Conservation (phyloP, 1,139 yeast genomes). For the Kodamaea sp. region DNA sequence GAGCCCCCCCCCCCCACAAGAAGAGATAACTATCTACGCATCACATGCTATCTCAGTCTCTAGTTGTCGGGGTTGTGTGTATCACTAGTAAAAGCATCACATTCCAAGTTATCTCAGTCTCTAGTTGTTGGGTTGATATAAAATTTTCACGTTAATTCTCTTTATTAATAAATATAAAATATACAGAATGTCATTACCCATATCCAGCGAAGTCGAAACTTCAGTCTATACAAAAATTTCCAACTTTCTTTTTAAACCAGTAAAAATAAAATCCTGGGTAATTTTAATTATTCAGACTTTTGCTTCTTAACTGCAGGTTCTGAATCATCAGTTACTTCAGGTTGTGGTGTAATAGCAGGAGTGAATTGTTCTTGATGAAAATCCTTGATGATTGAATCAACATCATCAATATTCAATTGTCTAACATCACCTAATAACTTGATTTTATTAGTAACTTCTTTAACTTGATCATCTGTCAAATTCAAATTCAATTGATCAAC, state of each 20-base stretch:
- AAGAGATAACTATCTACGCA: no score
- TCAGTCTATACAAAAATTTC: background rate
- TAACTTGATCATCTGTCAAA: slow-evolving; percentile 87
- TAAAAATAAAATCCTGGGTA: slow-evolving; percentile 6
- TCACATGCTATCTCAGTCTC: no score
- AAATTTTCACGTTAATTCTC: background rate
- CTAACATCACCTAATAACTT: slow-evolving; percentile 94
- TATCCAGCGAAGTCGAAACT: background rate
- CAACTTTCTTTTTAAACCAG: background rate
- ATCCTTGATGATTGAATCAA: slow-evolving; percentile 92
- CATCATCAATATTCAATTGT: slow-evolving; percentile 93
- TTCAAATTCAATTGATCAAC: slow-evolving; percentile 93
- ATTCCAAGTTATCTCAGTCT: no score
- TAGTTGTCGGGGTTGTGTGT: no score
- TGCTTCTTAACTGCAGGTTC: slow-evolving; percentile 38
- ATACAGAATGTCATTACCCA: slow-evolving; percentile 1
- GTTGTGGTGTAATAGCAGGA: slow-evolving; percentile 26
- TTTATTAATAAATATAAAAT: background rate
- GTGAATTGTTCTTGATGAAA: slow-evolving; percentile 67
- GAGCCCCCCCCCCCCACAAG: no score
- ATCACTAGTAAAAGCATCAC: no score
- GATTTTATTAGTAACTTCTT: slow-evolving; percentile 91
- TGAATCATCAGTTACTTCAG: slow-evolving; percentile 18
- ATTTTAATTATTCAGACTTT: slow-evolving; percentile 25
- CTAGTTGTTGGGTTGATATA: no score